These are phyloP conservation scores for Candida stauntonica DNA, from an alignment of 805 yeast genomes.

Conservation along the genomic window DNA sequence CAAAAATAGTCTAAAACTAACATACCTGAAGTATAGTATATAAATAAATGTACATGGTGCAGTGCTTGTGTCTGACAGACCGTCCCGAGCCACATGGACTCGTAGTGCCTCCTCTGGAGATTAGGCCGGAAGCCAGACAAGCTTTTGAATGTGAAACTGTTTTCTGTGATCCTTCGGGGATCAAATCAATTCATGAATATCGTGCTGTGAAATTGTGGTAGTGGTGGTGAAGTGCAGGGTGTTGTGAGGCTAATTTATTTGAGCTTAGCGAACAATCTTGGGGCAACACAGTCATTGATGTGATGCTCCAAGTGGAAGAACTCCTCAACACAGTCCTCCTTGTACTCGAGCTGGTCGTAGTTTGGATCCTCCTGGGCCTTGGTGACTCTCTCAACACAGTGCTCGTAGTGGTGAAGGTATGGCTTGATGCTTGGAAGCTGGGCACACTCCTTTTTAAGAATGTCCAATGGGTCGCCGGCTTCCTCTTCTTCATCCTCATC, in stretches of 20 bases:
- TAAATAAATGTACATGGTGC: constrained; percentile 10
- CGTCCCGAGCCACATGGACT: no score
- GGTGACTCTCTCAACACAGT: constrained; percentile 93
- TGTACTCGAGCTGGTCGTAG: constrained; percentile 72
- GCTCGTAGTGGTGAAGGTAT: constrained; percentile 83
- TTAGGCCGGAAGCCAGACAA: no score
- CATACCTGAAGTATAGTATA: not conserved
- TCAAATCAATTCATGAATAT: constrained; percentile 13
- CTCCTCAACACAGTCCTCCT: constrained; percentile 98
- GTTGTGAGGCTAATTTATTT: constrained; percentile 41
- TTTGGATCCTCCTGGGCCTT: constrained; percentile 79
- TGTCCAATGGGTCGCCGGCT: constrained; percentile 60
- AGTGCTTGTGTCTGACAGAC: not conserved
- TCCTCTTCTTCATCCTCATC: constrained; percentile 72
- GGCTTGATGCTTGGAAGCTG: constrained; percentile 64
- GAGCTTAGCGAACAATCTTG: constrained; percentile 79
- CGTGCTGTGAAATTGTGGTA: constrained; percentile 2
- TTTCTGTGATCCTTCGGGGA: not conserved
- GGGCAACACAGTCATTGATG: constrained; percentile 86
- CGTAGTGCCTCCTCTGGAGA: no score
- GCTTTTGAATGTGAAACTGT: not conserved
- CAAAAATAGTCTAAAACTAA: no score
- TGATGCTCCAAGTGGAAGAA: constrained; percentile 96
- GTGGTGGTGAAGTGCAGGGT: not conserved
- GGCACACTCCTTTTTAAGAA: constrained; percentile 63